Base-by-base conservation (phyloP, 2,329 filamentous ascomycete species). In the Neopestalotiopsis sp. region DNA sequence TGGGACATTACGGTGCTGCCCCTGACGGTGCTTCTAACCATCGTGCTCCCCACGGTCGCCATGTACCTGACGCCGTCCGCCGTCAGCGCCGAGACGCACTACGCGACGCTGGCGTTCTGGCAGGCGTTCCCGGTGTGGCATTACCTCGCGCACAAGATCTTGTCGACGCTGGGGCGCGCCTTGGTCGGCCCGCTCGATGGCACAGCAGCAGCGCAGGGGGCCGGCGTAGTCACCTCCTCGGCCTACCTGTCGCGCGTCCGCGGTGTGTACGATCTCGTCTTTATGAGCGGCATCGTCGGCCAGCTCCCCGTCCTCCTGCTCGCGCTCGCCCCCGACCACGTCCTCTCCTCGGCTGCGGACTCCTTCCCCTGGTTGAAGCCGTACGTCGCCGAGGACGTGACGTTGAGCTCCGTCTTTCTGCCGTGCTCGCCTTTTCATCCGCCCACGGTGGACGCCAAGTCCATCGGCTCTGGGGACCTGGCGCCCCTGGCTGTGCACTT, bases 1-100 rank as follows among this genome's bases (percentile, higher is more conserved):
- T 77, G 76, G 76, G 76, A 79, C 69, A 68, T 79, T 49, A 73
- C 75, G 10, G 69, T 77, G 17, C 64, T 79, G 5, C 77, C 77
- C 32, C 68, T 75, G 67, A 67, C 75, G 20, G 72, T 79, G 1
- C 75, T 74, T 5, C 60, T 78, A 13, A 66, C 72, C 4, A 74
- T 75, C 66, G 68, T 76, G 63, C 71, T 74, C 1, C 75, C 76
- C 32, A 71, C 70, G 52, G 67, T 78, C 24, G 68, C 76, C 68
- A 78, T 78, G 75, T 72, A 72, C 67, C 65, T 76, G 66, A 75
- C 75, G 9, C 20, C 28, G 30, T 38, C 64, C 13, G 65, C 60
- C 34, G 66, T 75, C 10, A 63, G 28, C 12, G 74, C 77, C 52
- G 70, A 69, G 40, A 72, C 71, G 13, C 77, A 79, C 68, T 79